Evolutionary conservation across 1,139 yeast genomes (phyloP).

Genomic region (Pichia sp.): DNA sequence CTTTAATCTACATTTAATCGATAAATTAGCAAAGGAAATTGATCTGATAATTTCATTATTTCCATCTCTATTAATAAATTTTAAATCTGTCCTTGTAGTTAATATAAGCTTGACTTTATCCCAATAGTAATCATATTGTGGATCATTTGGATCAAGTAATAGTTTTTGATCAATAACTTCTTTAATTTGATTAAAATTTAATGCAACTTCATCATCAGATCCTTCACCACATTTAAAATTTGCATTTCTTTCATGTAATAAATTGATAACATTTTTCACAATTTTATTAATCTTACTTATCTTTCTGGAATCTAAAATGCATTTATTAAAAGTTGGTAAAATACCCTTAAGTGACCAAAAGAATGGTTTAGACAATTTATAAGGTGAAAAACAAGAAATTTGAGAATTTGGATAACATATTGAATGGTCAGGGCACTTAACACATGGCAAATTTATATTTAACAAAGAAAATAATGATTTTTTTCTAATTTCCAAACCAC

Average conservation of each 20-base stretch:
- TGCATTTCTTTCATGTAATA: slow-evolving; percentile 70
- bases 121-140: slow-evolving; percentile 28
- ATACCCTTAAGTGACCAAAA: slow-evolving; percentile 45
- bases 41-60: slow-evolving; percentile 51
- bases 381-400: slow-evolving; percentile 69
- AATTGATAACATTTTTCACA: slow-evolving; percentile 58
- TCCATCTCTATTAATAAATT: background rate
- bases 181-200: slow-evolving; percentile 19
- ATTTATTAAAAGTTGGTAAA: slow-evolving; percentile 55
- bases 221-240: slow-evolving; percentile 39
- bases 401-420: slow-evolving; percentile 59
- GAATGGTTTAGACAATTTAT: slow-evolving; percentile 50
- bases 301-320: slow-evolving; percentile 74
- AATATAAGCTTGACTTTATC: slow-evolving; percentile 21
- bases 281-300: slow-evolving; percentile 65
- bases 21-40: slow-evolving; percentile 61
- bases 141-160: slow-evolving; percentile 27
- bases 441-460: slow-evolving; percentile 42
- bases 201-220: slow-evolving; percentile 25
- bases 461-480: slow-evolving; percentile 6
- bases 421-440: slow-evolving; percentile 79
- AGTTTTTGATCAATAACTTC: slow-evolving; percentile 19
- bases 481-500: slow-evolving; percentile 50
- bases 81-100: slow-evolving; percentile 32
- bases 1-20: slow-evolving; percentile 54